Base-by-base conservation (phyloP, 179 eudicot genomes). In the Spergularia azorica region DNA sequence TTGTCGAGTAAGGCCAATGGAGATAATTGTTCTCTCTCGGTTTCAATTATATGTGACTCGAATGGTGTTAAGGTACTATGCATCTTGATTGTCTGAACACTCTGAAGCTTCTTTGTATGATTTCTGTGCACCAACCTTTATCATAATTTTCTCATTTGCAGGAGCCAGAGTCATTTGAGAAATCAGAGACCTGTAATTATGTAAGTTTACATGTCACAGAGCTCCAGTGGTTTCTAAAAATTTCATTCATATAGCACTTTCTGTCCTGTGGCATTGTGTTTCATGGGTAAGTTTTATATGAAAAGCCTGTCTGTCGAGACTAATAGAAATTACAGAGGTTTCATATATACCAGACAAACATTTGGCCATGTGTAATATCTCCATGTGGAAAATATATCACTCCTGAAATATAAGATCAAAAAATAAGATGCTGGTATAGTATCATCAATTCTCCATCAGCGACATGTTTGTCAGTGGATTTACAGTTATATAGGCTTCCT, bases 1-100 rank as follows among this genome's bases (percentile, higher is more conserved):
- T 85, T 95, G 91, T 84, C 88, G 74, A 86, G 79, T 76, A 76
- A n/a, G 39, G 74, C 77, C 69, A 75, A 67, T 20, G 79, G 72
- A 78, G 65, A 16, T 61, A 90, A 94, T 84, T 94, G 98, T 76
- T 94, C 98, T 52, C 90, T 94, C 70, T 80, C 90, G 38, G 98
- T 94, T 59, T 88, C 97, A 74, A 88, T 94, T 70, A 77, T 90
- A 50, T 92, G 98, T 76, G 89, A 92, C 81, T 67, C 78, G 67
- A 84, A 79, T 58, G 83, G 86, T 76, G 59, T 88, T 76, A 85
- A 86, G 83, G 98, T 91, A 79, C 56, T 77, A 54, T 61, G 59
- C 55, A 63, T 65, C 68, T 62, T 72, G 13, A 46, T 63, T 56
- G 38, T 71, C 43, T 52, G 1, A 26, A 26, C 32, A 26, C 0